phyloP scores from a whole-genome alignment of 1,284 basidiomycete genomes.

The Coniferiporia weirii region DNA sequence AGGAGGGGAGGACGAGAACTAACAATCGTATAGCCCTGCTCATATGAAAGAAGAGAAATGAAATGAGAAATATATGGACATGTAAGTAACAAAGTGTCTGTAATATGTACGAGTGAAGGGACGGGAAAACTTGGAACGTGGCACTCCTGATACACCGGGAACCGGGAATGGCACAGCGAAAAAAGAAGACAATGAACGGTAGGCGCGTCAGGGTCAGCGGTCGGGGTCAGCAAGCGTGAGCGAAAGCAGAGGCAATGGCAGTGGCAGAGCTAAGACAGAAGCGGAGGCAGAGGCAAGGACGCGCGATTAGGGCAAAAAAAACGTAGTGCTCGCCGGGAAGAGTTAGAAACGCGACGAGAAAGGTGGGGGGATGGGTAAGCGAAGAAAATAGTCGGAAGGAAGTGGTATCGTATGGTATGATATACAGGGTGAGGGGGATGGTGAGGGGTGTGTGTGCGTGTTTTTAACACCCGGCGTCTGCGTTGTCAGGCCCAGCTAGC shows the following conservation, averaged over 20 bases:
- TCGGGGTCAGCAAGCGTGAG: no score
- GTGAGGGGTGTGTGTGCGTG: no score
- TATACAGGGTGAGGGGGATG: no score
- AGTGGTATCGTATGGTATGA: neutral
- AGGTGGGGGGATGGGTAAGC: neutral
- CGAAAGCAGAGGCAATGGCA: neutral
- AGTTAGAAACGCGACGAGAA: neutral
- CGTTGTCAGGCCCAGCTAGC: neutral
- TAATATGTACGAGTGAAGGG: neutral
- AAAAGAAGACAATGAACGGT: neutral
- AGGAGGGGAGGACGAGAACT: neutral
- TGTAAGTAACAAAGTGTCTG: neutral
- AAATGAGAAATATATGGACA: neutral
- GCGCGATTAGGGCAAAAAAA: neutral
- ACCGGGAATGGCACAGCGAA: neutral
- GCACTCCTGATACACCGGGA: constrained; percentile 5
- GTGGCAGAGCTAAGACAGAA: neutral
- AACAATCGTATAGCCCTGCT: neutral
- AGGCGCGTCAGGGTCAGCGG: neutral
- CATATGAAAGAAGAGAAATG: neutral
- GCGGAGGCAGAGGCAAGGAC: neutral
- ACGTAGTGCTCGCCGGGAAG: neutral
- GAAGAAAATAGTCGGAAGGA: neutral
- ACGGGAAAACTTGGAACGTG: no score
- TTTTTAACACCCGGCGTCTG: neutral